Evolutionary conservation across 257 asterid species (phyloP), one percentile per base, ranked within the genome.

Genomic region (Petunia axillaris): DNA sequence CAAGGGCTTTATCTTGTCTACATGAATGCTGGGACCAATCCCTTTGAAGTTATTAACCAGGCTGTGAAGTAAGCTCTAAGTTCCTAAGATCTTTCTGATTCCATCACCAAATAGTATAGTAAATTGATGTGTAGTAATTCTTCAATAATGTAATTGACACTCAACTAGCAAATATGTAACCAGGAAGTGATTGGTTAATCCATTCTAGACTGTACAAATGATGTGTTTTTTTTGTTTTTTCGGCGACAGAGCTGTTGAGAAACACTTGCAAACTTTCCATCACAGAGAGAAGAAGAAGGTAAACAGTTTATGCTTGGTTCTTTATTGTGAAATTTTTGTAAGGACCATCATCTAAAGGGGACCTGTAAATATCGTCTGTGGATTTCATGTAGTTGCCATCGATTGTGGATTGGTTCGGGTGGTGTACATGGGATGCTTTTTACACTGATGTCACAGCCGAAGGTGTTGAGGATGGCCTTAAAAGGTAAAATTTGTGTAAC

Each of bases 381-480:
- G 66, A 50, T 64, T 58, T 66, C 81, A 52, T 85, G 76, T 79
- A 95, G 99, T 58, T 95, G 81, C 99, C 99, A 41, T 88, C 92
- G 8, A 86, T 91, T 79, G 85, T 95, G 36, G 97, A 95, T 88
- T 95, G 99, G 99, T 92, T 95, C 77, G 99, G 99, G 67, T 95
- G 99, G 99, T 95, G 99, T 86, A 95, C 99, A 37, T 95, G 99
- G 99, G 99, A 95, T 89, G 99, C 99, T 81, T 95, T 95, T 84
- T 95, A 95, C 89, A 95, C 99, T 40, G 97, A 92, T 79, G 99
- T 95, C 85, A 95, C 99, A 40, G 98, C 98, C 36, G 99, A 95
- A 86, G 98, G 98, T 8, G 98, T 95, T 36, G 97, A 92, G 78
- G 90, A 93, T 85, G 99, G 98, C 78, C 93, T 95, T 35, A 91